Evolutionary conservation across 495 filamentous ascomycete species (phyloP), one percentile per base, ranked within the genome.

Genomic region (Oidiodendron maius): DNA sequence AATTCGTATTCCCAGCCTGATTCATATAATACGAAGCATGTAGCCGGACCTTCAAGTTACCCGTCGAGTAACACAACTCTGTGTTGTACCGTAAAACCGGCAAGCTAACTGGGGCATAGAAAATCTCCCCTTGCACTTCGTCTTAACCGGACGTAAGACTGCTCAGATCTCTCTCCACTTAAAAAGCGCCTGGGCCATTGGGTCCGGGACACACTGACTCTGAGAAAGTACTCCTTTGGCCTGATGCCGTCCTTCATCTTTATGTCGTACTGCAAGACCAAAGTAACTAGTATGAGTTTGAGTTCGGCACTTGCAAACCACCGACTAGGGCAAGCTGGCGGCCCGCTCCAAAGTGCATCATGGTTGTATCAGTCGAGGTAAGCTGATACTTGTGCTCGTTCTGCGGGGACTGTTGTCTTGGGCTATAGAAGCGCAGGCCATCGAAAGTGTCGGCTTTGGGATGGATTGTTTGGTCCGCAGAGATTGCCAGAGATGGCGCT

Each of bases 241-340:
- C 44, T 40, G 35, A 67, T 58, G 32, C 70, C 72, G 17, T 70
- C 63, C 12, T 52, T 58, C 5, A 72, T 59, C 48, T 61, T 63
- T 24, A 76, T 50, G 37, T 80, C 74, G 58, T 75, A 78, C 44
- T 63, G 59, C 25, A 72, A 38, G n/a, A 78, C 34, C 1, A 76
- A 54, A 46, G 58, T 51, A 6, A 62, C 52, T 6, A 80, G 56
- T 3, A 71, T 50, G 38, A 74, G 43, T 62, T 78, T 75, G 48
- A 78, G 67, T 57, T 71, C 66, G 56, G 70, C 55, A n/a, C 52
- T 57, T 9, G 70, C 74, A 62, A 78, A 74, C 61, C 77, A 78
- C n/a, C 75, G 62, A 13, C 75, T 75, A 2, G 75, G 72, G 46
- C 76, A 80, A 4, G 71, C 71, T 75, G 68, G 40, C 61, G 66